Evolutionary conservation across 768 basidiomycete species (phyloP).

Genomic region (Russula foetens): DNA sequence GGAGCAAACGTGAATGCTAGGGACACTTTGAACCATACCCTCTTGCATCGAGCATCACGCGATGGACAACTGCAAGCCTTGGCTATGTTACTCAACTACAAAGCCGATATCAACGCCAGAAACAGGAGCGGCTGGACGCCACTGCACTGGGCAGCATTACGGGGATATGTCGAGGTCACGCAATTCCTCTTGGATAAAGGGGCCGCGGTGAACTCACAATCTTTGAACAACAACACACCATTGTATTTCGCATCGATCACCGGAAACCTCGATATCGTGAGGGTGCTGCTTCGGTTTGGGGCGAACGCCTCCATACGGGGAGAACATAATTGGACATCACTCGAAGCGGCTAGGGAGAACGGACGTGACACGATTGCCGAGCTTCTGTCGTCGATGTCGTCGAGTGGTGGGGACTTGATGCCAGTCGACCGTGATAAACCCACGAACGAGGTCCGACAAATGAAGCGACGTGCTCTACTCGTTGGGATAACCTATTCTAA

Average conservation of each 20-base stretch:
- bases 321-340: neutral
- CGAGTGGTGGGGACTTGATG: no score
- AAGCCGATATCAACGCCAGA: neutral
- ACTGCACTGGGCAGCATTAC: neutral
- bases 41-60: neutral
- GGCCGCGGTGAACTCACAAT: neutral
- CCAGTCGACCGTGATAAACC: no score
- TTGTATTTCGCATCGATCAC: neutral
- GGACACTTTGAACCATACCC: neutral
- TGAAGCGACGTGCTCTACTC: slow-evolving; percentile 18
- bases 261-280: neutral
- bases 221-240: neutral
- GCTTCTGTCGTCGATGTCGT: neutral
- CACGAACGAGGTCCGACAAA: no score
- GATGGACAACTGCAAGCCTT: neutral
- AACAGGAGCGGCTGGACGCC: neutral
- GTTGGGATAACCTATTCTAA: slow-evolving; percentile 16
- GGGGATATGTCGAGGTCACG: neutral
- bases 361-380: neutral
- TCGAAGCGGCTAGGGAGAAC: neutral
- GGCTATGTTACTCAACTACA: neutral
- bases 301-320: neutral
- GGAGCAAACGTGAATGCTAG: neutral
- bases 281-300: neutral
- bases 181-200: neutral